Conservation (phyloP, 495 filamentous ascomycete genomes). For the Aspergillus panamensis region DNA sequence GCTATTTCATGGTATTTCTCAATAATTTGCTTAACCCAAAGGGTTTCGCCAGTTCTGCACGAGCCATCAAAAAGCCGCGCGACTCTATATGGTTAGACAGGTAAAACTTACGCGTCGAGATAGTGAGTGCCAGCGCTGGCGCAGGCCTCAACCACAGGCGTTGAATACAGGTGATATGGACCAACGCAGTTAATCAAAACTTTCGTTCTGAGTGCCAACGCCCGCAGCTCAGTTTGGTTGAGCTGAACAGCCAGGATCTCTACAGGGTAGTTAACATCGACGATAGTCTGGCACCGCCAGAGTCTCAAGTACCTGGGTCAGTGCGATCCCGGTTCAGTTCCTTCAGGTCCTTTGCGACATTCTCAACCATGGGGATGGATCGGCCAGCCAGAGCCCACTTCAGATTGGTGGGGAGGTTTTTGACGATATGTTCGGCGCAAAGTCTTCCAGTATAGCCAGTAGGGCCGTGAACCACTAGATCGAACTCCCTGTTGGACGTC, state of each 20-base stretch:
- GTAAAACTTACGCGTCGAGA: constrained; percentile 59
- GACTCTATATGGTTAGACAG: not conserved
- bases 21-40: constrained; percentile 77
- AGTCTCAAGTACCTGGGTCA: constrained; percentile 54
- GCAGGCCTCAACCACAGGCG: constrained; percentile 82
- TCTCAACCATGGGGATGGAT: constrained; percentile 66
- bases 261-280: constrained; percentile 25
- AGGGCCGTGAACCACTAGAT: constrained; percentile 79
- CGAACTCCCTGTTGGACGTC: constrained; percentile 61
- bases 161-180: constrained; percentile 76
- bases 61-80: constrained; percentile 11
- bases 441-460: constrained; percentile 84
- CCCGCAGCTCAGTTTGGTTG: constrained; percentile 57
- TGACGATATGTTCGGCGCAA: constrained; percentile 72
- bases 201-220: constrained; percentile 69
- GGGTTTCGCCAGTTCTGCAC: constrained; percentile 73
- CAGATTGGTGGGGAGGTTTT: constrained; percentile 68
- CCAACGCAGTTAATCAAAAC: constrained; percentile 82
- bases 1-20: constrained; percentile 74
- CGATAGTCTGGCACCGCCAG: not conserved
- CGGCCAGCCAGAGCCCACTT: constrained; percentile 92
- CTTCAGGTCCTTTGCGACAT: constrained; percentile 62
- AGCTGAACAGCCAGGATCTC: constrained; percentile 63
- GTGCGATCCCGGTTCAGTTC: constrained; percentile 64
- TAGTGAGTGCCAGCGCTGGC: constrained; percentile 86